Percentiles rank a stretch among this genome's conserved stretches.
These are phyloP conservation scores for Guyanaporus albipodus DNA, from an alignment of 768 basidiomycete species.

Conservation along the genomic window DNA sequence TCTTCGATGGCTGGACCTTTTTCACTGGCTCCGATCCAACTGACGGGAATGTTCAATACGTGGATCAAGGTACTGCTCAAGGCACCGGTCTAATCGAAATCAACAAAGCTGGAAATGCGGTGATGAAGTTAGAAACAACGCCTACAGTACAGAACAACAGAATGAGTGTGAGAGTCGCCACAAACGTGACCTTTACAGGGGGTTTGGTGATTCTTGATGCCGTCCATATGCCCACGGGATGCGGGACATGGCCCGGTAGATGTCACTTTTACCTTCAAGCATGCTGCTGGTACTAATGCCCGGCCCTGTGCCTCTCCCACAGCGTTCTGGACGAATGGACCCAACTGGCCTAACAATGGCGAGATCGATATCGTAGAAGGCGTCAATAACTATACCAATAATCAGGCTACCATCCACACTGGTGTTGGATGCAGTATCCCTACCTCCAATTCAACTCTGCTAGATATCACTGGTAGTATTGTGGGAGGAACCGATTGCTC, in stretches of 20 bases:
- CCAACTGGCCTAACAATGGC: constrained; percentile 46
- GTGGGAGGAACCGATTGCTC: constrained; percentile 71
- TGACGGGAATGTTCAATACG: constrained; percentile 63
- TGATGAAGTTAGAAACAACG: constrained; percentile 90
- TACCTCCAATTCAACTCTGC: constrained; percentile 39
- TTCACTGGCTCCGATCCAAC: constrained; percentile 71
- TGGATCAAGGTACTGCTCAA: constrained; percentile 57
- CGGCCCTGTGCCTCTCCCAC: neutral
- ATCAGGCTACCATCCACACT: constrained; percentile 83
- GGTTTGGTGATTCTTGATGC: constrained; percentile 79
- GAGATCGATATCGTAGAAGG: constrained; percentile 88
- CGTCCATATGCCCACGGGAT: constrained; percentile 86
- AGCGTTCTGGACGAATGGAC: constrained; percentile 52
- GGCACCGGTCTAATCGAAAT: constrained; percentile 58
- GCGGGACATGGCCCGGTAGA: constrained; percentile 75
- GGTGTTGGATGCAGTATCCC: constrained; percentile 64
- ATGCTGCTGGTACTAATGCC: neutral
- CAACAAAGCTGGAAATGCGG: constrained; percentile 67
- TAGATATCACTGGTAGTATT: constrained; percentile 60
- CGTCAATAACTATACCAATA: constrained; percentile 73
- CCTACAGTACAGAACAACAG: constrained; percentile 62
- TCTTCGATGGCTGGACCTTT: constrained; percentile 85
- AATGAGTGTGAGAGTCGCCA: constrained; percentile 75
- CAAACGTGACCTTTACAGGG: constrained; percentile 53
- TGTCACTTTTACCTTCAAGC: neutral